phyloP scores from a whole-genome alignment of 2,329 filamentous ascomycete genomes.

The Ceratocystis huliohia region DNA sequence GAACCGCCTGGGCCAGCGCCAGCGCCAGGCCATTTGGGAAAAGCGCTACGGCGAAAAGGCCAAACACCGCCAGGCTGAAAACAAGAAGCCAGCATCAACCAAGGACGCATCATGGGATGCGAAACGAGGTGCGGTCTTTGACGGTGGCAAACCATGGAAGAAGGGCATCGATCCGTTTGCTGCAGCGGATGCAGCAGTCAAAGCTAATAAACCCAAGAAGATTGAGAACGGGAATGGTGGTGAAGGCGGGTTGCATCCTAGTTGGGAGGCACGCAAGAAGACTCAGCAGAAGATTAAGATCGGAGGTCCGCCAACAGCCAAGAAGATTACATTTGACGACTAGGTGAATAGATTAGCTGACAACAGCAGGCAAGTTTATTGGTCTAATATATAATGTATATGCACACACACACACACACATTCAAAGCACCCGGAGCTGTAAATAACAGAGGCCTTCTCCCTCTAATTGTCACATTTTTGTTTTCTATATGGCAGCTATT shows the following conservation, averaged over 20 bases:
- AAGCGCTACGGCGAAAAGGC: conserved; percentile 64
- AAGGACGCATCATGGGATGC: conserved; percentile 43
- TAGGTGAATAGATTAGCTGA: conserved; percentile 4
- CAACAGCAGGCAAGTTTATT: not conserved
- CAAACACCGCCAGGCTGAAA: conserved; percentile 42
- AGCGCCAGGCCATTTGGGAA: conserved; percentile 67
- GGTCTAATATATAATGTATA: too few species aligned
- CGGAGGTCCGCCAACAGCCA: conserved; percentile 32
- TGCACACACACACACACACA: not conserved
- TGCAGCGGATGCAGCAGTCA: conserved; percentile 19
- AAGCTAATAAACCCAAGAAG: conserved; percentile 26
- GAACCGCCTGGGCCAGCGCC: conserved; percentile 63
- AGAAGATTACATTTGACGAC: conserved; percentile 45
- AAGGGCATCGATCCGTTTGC: conserved; percentile 33
- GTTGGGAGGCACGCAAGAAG: conserved; percentile 52
- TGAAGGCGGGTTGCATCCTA: conserved; percentile 47
- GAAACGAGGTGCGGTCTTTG: conserved; percentile 41
- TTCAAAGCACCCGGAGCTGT: not conserved
- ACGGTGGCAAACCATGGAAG: conserved; percentile 39
- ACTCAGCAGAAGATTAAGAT: conserved; percentile 42
- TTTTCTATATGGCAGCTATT: conserved; percentile 15
- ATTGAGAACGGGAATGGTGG: conserved; percentile 33
- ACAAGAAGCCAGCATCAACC: conserved; percentile 28
- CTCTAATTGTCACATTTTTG: conserved; percentile 5
- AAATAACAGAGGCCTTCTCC: not conserved